Evolutionary conservation across 805 yeast genomes (phyloP), one percentile per base, ranked within the genome.

Genomic region (Blastobotrys mokoenaii): DNA sequence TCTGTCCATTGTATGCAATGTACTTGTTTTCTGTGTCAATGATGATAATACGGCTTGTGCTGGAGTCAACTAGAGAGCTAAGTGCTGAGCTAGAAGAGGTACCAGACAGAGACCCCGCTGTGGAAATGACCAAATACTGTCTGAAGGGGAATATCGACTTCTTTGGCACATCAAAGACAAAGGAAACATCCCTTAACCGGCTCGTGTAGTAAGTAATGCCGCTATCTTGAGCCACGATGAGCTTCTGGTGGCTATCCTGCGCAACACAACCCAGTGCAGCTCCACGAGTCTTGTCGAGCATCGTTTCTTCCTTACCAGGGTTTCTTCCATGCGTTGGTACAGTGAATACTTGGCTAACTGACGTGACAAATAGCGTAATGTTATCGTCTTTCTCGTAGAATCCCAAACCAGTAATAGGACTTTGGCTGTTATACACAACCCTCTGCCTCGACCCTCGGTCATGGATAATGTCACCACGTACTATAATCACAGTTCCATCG

Each of bases 381-480:
- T 76, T 73, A 27, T 59, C 51, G 41, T 63, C 58, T 11, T 40
- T 39, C 12, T 57, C 63, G 43, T 71, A 71, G 52, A 89, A 76
- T 25, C 75, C 73, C 1, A 90, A 64, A 0, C 85, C 82, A 0
- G 97, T 90, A 15, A 93, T 73, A 1, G 97, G 95, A 41, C 86
- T 93, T 2, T 71, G 66, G 43, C 80, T 76, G 47, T 82, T 85
- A 58, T 80, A 85, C 1, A 89, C 79, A 0, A 82, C 61, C 25
- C 97, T 69, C 57, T 90, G 97, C 51, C 93, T 76, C 8, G 95
- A 79, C 0, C 97, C 97, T 47, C 95, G 69, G 58, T 93, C 98
- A 54, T 88, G 77, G 5, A 86, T 53, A 29, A 93, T 62, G 61
- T 93, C 97, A 7, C 98, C 98, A 50, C 97, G 67, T 0, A 89